Base-by-base conservation (phyloP, 495 filamentous ascomycete species). In the Aspergillus haitiensis region DNA sequence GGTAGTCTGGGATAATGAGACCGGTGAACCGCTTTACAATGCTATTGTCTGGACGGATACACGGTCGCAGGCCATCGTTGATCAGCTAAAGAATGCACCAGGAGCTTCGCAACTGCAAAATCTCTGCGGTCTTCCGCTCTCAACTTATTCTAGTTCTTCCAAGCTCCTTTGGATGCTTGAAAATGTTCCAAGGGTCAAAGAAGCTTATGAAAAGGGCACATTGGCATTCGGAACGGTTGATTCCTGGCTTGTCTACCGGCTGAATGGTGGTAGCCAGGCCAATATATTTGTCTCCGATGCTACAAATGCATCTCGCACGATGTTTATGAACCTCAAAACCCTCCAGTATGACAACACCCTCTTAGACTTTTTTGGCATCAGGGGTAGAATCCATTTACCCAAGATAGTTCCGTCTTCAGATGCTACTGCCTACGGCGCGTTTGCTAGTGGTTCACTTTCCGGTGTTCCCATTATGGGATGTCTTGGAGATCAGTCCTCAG, bases 41-140 rank as follows among this genome's bases (percentile, higher is more conserved):
- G 93, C 93, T 53, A 88, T 98, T 65, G 93, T 91, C 37, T 98
- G 93, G 93, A 89, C 93, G 10, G 93, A 98, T 68, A 97, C 93
- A 1, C 83, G 93, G 61, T 95, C 92, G 27, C 85, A 86, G 47
- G 68, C 78, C 9, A 79, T 98, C 45, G 92, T 94, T 21, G 82
- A 86, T 21, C 86, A 92, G 58, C 77, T 94, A 62, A 96, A 89
- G 78, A 70, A 77, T 9, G 79, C 75, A 39, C 72, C 79, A 7
- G 84, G 79, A 36, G 86, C 91, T 16, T 82, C 87, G 42, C 75
- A 81, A 31, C 80, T 97, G 36, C 82, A 82, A 57, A 76, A 85
- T 10, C 80, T 93, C 39, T 97, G 92, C 67, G 93, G 93, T 36
- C 83, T 97, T 7, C 93, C 93, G 7, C 76, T 98, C 10, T 96